Evolutionary conservation across 176 grass and related monocot genomes (phyloP), one percentile per base, ranked within the genome.

Genomic region (Eleusine indica): DNA sequence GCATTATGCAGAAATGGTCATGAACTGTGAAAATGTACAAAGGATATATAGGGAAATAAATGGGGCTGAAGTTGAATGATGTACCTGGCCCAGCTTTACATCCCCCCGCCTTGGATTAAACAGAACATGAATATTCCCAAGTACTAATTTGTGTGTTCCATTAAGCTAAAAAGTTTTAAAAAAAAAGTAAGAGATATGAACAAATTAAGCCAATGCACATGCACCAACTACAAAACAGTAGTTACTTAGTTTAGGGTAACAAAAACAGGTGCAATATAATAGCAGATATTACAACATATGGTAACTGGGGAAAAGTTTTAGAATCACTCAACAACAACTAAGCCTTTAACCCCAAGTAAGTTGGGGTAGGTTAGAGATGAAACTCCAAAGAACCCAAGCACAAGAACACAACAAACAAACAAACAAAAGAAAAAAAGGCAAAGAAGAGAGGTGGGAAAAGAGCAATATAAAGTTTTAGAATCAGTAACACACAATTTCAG

Each of bases 51-150:
- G 15, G 7, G 54, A n/a, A 86, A 86, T n/a, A 71, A 41, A 53
- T 57, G 38, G 39, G 77, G 17, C 11, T 32, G 40, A 80, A 46
- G 44, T 83, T 32, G 63, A 78, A 60, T 74, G 69, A 40, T 83
- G 83, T 87, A 98, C 96, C 96, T 95, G 96, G n/a, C 86, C 95
- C 67, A 98, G 70, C 74, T 98, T 98, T 86, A 98, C 61, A 88
- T 98, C 96, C 42, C 92, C 96, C n/a, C 91, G 85, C 79, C 83
- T 91, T 68, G 96, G 96, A 83, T 85, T 95, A 87, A 93, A 98
- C 15, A 98, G 76, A 72, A 95, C 91, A 84, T 98, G 96, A 72
- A 95, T 98, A 89, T 98, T 98, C 54, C 96, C 93, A 0, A 93
- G 49, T 30, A 95, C 85, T 69, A 98, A 84, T 61, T 87, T 88